phyloP scores from a whole-genome alignment of 495 filamentous ascomycete species.

The Hypoxylon cercidicola region DNA sequence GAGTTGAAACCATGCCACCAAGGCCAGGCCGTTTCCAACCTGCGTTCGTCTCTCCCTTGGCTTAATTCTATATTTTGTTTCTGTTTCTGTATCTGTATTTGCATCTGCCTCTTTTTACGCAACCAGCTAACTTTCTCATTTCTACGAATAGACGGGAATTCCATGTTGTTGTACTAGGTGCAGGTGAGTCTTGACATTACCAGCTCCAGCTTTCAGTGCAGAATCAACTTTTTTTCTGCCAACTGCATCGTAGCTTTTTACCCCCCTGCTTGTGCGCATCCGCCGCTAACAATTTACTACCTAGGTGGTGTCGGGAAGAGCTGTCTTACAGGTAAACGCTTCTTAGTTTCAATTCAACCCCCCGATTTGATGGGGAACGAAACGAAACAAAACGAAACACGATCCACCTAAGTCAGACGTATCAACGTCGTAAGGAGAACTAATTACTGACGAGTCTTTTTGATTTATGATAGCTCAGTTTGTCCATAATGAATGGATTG shows the following conservation, averaged over 20 bases:
- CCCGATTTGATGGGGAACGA: conserved; percentile 37
- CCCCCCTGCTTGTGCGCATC: conserved; percentile 35
- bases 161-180: conserved; percentile 90
- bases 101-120: conserved; percentile 9
- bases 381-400: conserved; percentile 29
- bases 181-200: conserved; percentile 65
- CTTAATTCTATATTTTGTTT: neutral
- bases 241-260: conserved; percentile 12
- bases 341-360: conserved; percentile 10
- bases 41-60: conserved; percentile 32
- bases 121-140: conserved; percentile 28
- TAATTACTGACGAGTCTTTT: conserved; percentile 39
- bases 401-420: conserved; percentile 16
- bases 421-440: conserved; percentile 20
- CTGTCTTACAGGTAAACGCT: conserved; percentile 86
- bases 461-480: conserved; percentile 80
- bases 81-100: too few relatives aligned
- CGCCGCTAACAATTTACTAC: conserved; percentile 53
- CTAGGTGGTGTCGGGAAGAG: conserved; percentile 98
- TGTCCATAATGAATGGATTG: conserved; percentile 99
- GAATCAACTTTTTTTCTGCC: conserved; percentile 17
- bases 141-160: conserved; percentile 75
- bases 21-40: conserved; percentile 39
- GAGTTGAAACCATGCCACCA: conserved; percentile 41
- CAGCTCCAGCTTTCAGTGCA: conserved; percentile 16